These are phyloP conservation scores for Choiromyces venosus DNA, from an alignment of 495 filamentous ascomycete species.

Conservation along the genomic window DNA sequence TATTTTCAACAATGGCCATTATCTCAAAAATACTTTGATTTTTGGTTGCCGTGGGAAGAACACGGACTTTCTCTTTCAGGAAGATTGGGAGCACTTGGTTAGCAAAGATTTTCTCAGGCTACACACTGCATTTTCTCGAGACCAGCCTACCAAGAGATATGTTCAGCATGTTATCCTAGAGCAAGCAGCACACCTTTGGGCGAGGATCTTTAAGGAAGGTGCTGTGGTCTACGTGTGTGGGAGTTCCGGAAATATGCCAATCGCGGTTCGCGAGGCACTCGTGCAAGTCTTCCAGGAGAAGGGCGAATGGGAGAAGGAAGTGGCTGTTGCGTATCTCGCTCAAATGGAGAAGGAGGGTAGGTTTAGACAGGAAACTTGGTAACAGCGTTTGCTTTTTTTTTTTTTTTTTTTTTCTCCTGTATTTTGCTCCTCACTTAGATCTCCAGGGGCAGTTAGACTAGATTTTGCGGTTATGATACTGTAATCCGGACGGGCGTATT, in stretches of 20 bases:
- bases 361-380: slow-evolving; percentile 74
- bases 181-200: slow-evolving; percentile 54
- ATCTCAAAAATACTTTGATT: slow-evolving; percentile 47
- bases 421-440: neutral
- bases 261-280: slow-evolving; percentile 75
- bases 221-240: slow-evolving; percentile 76
- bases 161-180: slow-evolving; percentile 77
- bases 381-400: neutral
- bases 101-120: slow-evolving; percentile 47
- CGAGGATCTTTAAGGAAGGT: slow-evolving; percentile 50
- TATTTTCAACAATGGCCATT: slow-evolving; percentile 4
- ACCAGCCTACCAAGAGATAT: slow-evolving; percentile 70
- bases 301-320: slow-evolving; percentile 45
- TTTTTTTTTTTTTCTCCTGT: neutral
- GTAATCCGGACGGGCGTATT: neutral
- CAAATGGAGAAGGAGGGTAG: slow-evolving; percentile 62
- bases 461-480: neutral
- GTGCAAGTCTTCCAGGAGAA: slow-evolving; percentile 59
- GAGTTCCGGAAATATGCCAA: slow-evolving; percentile 75
- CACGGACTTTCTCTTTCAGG: slow-evolving; percentile 72
- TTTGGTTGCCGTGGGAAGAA: slow-evolving; percentile 71
- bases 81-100: slow-evolving; percentile 60
- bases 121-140: slow-evolving; percentile 76
- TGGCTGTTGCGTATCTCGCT: slow-evolving; percentile 56
- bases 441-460: neutral